Conservation (phyloP, 1,139 yeast genomes). For the Trichomonascaceae sp. region DNA sequence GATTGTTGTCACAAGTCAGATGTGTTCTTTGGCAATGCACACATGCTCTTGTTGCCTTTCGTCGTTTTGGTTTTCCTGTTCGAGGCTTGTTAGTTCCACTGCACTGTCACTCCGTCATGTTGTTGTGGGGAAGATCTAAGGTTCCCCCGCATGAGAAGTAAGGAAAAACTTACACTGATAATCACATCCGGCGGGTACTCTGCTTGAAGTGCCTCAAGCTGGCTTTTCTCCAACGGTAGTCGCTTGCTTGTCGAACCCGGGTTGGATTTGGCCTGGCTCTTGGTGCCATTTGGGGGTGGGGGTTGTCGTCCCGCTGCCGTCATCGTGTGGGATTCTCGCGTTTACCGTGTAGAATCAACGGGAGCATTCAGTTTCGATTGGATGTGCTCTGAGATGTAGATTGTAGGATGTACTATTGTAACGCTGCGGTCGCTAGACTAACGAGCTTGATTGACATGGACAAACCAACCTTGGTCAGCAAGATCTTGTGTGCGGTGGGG, state of each 20-base stretch:
- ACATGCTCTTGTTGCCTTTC: slow-evolving; percentile 72
- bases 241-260: neutral
- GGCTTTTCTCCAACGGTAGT: neutral
- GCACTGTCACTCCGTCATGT: neutral
- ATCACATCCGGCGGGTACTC: slow-evolving; percentile 5
- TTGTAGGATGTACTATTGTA: too few species aligned
- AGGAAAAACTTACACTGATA: slow-evolving; percentile 8
- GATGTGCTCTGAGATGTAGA: too few species aligned
- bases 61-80: slow-evolving; percentile 28
- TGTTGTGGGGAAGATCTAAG: neutral
- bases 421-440: too few species aligned
- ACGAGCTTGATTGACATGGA: too few species aligned
- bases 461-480: too few species aligned
- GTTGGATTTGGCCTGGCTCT: too few species aligned
- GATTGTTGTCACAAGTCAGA: slow-evolving; percentile 63
- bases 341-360: too few species aligned
- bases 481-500: too few species aligned
- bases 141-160: neutral
- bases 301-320: too few species aligned
- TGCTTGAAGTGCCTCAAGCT: neutral
- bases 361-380: too few species aligned
- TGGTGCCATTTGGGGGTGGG: too few species aligned
- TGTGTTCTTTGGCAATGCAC: slow-evolving; percentile 78
- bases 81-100: slow-evolving; percentile 13
- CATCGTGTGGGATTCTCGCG: too few species aligned